Conservation (phyloP, 768 basidiomycete species). For the Clavaria fumosa region DNA sequence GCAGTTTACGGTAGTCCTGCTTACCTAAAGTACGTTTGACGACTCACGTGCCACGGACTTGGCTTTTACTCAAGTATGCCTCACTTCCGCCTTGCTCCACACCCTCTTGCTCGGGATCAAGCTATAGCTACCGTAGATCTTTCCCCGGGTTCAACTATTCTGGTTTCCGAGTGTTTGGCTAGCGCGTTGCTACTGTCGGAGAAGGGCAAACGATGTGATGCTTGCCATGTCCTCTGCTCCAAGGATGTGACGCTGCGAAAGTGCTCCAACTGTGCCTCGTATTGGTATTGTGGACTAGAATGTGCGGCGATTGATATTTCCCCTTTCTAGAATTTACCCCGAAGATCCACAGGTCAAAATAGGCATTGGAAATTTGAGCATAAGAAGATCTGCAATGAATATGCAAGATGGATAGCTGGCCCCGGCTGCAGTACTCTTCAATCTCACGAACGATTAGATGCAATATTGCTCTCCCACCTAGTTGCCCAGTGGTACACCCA, state of each 20-base stretch:
- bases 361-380: conserved; percentile 53
- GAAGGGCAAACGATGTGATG: conserved; percentile 55
- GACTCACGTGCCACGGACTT: too few relatives aligned
- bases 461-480: conserved; percentile 49
- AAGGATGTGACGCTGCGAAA: conserved; percentile 25
- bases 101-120: conserved; percentile 40
- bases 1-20: too few relatives aligned
- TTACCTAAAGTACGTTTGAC: too few relatives aligned
- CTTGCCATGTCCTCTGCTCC: conserved; percentile 30
- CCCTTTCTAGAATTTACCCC: background rate
- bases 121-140: conserved; percentile 28
- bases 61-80: too few relatives aligned
- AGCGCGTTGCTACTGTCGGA: conserved; percentile 35
- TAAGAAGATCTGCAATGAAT: conserved; percentile 48
- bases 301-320: conserved; percentile 30
- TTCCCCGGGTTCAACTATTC: conserved; percentile 31
- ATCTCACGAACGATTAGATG: conserved; percentile 41
- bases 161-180: conserved; percentile 30
- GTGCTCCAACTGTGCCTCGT: conserved; percentile 53
- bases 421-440: conserved; percentile 31
- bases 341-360: conserved; percentile 39
- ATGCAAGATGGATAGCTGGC: conserved; percentile 33
- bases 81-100: too few relatives aligned
- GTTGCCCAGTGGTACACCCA: conserved; percentile 22
- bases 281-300: conserved; percentile 54